A percentile compares a stretch with the other conserved stretches of the same genome.
Conservation (phyloP, 441 rosid genomes). For the Pelargonium citronellum region DNA sequence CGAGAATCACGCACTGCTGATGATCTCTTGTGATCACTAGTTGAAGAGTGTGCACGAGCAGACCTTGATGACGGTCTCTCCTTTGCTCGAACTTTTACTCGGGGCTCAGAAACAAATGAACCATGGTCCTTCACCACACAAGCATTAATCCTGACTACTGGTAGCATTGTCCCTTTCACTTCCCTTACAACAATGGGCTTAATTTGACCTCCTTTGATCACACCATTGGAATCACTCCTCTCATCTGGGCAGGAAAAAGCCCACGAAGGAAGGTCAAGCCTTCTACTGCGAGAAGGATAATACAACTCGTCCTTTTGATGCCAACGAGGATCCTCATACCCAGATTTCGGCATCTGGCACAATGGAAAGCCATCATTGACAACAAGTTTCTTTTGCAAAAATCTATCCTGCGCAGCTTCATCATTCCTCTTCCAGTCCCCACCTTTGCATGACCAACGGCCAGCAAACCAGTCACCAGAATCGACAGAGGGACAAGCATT, state of each 20-base stretch:
- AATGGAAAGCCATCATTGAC: constrained; percentile 92
- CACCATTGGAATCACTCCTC: constrained; percentile 46
- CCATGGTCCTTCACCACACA: constrained; percentile 96
- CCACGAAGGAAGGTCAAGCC: constrained; percentile 97
- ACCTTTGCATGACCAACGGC: constrained; percentile 91
- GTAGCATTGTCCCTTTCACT: constrained; percentile 57
- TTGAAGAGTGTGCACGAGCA: constrained; percentile 52
- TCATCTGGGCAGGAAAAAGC: constrained; percentile 75
- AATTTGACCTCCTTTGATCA: constrained; percentile 32
- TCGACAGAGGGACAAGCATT: constrained; percentile 39
- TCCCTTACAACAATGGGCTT: constrained; percentile 59
- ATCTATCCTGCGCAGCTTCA: constrained; percentile 60
- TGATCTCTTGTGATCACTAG: constrained; percentile 59
- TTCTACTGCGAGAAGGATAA: constrained; percentile 61
- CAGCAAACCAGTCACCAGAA: constrained; percentile 64
- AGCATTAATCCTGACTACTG: constrained; percentile 93
- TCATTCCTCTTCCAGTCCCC: constrained; percentile 98
- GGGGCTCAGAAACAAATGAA: constrained; percentile 70
- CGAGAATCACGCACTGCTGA: constrained; percentile 55
- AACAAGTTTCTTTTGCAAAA: constrained; percentile 60
- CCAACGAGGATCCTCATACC: constrained; percentile 91
- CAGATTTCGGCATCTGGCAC: constrained; percentile 93
- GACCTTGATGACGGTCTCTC: constrained; percentile 68
- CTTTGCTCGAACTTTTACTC: constrained; percentile 56
- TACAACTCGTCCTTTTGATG: constrained; percentile 79